Evolutionary conservation across 2,329 filamentous ascomycete genomes (phyloP), one percentile per base, ranked within the genome.

Genomic region (Parastagonospora nodorum): DNA sequence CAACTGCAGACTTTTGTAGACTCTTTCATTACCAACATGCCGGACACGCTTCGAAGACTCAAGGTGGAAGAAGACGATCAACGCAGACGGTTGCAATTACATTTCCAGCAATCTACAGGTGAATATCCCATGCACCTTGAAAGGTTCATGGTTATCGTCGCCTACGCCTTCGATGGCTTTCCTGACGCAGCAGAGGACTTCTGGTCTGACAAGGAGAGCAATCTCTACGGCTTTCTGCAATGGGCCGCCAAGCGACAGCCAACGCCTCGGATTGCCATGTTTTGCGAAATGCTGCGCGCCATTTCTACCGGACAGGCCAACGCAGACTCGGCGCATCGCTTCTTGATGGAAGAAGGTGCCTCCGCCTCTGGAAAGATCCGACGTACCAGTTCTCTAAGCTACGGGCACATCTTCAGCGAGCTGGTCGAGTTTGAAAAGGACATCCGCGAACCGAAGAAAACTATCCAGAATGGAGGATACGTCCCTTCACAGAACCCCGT

Each of bases 191-290:
- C 92, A 8, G 85, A 90, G 66, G 88, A 87, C 29, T 97, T 97
- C 62, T 99, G 94, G 94, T 84, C 84, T 29, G 92, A 97, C 67
- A 86, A 89, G 2, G 94, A 99, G 64, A 92, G 92, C 67, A 96
- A 97, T 61, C 79, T 99, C 29, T 90, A 92, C 56, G 94, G 94
- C 0, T 99, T 99, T 69, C 82, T 99, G 70, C 90, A 96, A 58
- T 99, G 94, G 94, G 90, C 92, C n/a, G 96, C 94, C 3, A 88
- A 91, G 61, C 84, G 94, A 63, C 92, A 96, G 53, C 96, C 95
- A 0, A 97, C 95, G 0, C 94, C 94, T n/a, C 83, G 96, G 19
- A 92, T 96, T 51, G 94, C 91, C 54, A 92, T 93, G 10, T 99
- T 97, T 64, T 99, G 94, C 73, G 93, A 97, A 69, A 93, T 99